Evolutionary conservation across 2,329 filamentous ascomycete species (phyloP), one percentile per base, ranked within the genome.

Genomic region (Cercospora beticola): DNA sequence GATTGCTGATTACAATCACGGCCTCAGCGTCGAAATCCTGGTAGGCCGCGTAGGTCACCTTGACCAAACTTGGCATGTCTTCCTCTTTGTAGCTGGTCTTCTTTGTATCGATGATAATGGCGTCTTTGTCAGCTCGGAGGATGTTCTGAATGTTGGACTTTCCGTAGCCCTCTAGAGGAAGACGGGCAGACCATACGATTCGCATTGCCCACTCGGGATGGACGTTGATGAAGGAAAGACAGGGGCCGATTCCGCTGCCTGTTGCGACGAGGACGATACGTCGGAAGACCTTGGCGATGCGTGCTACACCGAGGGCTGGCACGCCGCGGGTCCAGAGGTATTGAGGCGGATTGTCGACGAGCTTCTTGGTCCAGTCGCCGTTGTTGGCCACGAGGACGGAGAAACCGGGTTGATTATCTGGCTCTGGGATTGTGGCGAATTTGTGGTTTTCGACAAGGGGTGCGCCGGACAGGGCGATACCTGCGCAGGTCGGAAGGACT

Each of bases 1-100:
- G 87, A 76, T 93, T 93, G 65, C 88, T 88, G 74, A 93, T 89
- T 68, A 92, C 85, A 75, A 92, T 89, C 43, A 92, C 89, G 2
- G 90, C 91, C 82, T 93, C 90, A 1, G 85, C 84, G 0, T 79
- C 72, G 28, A 81, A 81, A 33, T 84, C 78, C 60, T 74, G 74
- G 60, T 81, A 81, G 62, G 89, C 80, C 8, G 82, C 79, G 73
- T 86, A 88, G 46, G 85, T 83, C 57, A 87, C 81, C 12, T 82
- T 82, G 30, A 89, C 74, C 76, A 91, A 85, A 76, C 92, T 86
- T 2, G 88, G 85, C 6, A 89, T 83, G 0, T 88, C 89, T 33
- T 56, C 58, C 21, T 66, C 65, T 43, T 56, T 66, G 33, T 54
- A n/a, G 14, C 31, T 54, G 26, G 82, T 81, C 40, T 79, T 76